phyloP scores from a whole-genome alignment of 805 yeast species.

The Yamadazyma olivae region DNA sequence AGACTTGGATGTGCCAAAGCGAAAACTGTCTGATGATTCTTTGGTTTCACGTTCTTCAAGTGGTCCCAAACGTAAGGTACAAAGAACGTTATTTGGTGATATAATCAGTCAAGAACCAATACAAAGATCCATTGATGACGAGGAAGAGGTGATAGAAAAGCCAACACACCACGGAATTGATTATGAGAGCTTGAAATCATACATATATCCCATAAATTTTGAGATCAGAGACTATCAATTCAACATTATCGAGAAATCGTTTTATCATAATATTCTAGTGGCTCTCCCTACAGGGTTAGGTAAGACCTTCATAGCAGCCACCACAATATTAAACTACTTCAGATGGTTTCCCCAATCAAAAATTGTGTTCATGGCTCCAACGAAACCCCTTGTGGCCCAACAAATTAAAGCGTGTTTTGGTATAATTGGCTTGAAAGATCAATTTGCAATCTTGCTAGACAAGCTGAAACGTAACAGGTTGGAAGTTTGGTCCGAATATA shows the following conservation, averaged over 20 bases:
- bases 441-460: conserved; percentile 76
- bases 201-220: conserved; percentile 81
- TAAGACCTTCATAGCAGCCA: conserved; percentile 92
- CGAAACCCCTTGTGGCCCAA: conserved; percentile 93
- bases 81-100: conserved; percentile 3
- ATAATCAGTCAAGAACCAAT: not conserved
- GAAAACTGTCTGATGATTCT: no score
- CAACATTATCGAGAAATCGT: conserved; percentile 69
- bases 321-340: conserved; percentile 85
- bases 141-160: not conserved
- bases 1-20: not conserved
- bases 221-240: conserved; percentile 86
- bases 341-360: conserved; percentile 82
- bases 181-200: conserved; percentile 30
- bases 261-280: conserved; percentile 73
- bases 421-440: conserved; percentile 72
- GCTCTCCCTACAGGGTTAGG: conserved; percentile 98
- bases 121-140: no score
- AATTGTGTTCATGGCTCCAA: conserved; percentile 94
- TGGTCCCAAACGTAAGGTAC: no score
- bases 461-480: conserved; percentile 57
- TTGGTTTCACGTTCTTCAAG: no score
- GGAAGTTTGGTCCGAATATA: conserved; percentile 70
- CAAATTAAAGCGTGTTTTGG: conserved; percentile 91
- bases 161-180: conserved; percentile 24